Evolutionary conservation across 768 basidiomycete genomes (phyloP).

Genomic region (Leucocoprinus leucothites): DNA sequence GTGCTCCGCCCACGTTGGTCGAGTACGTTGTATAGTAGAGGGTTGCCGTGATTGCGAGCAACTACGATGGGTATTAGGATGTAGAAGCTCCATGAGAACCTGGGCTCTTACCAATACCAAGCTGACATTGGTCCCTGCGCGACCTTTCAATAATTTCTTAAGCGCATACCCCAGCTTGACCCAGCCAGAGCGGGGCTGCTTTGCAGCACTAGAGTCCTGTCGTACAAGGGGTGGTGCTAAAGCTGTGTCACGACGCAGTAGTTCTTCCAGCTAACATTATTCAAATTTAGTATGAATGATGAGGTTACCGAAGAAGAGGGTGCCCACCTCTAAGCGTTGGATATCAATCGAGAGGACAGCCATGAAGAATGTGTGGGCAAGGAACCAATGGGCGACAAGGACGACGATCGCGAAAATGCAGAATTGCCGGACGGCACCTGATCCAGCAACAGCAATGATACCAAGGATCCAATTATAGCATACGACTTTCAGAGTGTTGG

Average conservation of each 20-base stretch:
- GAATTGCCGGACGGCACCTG: constrained; percentile 86
- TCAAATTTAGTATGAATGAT: background rate
- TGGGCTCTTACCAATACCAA: constrained; percentile 60
- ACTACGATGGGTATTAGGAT: constrained; percentile 36
- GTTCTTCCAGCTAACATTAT: constrained; percentile 67
- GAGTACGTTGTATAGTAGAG: constrained; percentile 73
- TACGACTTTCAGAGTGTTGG: constrained; percentile 89
- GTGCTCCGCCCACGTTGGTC: constrained; percentile 29
- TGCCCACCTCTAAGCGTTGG: constrained; percentile 77
- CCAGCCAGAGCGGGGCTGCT: constrained; percentile 42
- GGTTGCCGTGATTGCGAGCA: constrained; percentile 72
- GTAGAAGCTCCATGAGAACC: constrained; percentile 11
- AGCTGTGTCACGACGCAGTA: constrained; percentile 70
- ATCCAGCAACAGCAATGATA: constrained; percentile 68
- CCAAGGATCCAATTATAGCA: constrained; percentile 82
- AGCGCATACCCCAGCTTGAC: constrained; percentile 36
- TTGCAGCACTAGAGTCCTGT: constrained; percentile 24
- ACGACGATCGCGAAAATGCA: constrained; percentile 93
- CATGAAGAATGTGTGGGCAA: constrained; percentile 94
- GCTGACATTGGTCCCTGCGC: constrained; percentile 76
- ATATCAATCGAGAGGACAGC: constrained; percentile 95
- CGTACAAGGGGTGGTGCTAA: constrained; percentile 41
- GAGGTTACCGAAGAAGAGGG: background rate
- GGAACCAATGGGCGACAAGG: constrained; percentile 94
- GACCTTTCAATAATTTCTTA: constrained; percentile 55